phyloP scores from a whole-genome alignment of 2,329 filamentous ascomycete species.

The Lasiodiplodia sp. region DNA sequence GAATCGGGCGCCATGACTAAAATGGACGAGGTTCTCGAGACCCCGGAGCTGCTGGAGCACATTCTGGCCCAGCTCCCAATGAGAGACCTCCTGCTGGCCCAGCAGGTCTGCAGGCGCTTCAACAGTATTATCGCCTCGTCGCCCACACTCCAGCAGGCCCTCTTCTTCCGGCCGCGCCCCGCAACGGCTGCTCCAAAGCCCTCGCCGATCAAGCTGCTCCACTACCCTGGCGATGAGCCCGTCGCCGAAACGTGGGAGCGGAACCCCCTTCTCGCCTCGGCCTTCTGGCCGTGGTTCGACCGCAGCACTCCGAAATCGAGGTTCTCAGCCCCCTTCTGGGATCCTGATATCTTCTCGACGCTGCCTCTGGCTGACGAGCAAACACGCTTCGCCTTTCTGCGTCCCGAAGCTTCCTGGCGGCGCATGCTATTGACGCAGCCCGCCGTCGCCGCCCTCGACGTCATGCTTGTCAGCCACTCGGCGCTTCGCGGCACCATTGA shows the following conservation, averaged over 20 bases:
- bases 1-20: not conserved
- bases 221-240: not conserved
- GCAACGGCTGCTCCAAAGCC: not conserved
- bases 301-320: not conserved
- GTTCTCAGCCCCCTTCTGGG: too few relatives aligned
- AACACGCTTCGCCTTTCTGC: not conserved
- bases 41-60: constrained; percentile 20
- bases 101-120: constrained; percentile 3
- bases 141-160: constrained; percentile 6
- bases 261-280: constrained; percentile 4
- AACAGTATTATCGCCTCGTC: not conserved
- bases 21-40: constrained; percentile 10
- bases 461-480: not conserved
- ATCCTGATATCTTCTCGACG: not conserved
- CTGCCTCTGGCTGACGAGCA: not conserved
- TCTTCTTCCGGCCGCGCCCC: constrained; percentile 5
- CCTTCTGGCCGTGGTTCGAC: constrained; percentile 6
- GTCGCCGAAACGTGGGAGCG: not conserved
- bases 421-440: constrained; percentile 25
- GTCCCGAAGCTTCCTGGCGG: constrained; percentile 20
- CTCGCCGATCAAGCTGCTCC: not conserved
- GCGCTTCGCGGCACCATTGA: not conserved
- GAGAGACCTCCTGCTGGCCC: not conserved
- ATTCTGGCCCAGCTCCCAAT: constrained; percentile 16
- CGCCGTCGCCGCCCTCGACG: not conserved